Percentiles rank a stretch among this genome's conserved stretches.
Evolutionary conservation across 108 stramenopile genomes (phyloP).

Genomic region (Stephanodiscus triporus): DNA sequence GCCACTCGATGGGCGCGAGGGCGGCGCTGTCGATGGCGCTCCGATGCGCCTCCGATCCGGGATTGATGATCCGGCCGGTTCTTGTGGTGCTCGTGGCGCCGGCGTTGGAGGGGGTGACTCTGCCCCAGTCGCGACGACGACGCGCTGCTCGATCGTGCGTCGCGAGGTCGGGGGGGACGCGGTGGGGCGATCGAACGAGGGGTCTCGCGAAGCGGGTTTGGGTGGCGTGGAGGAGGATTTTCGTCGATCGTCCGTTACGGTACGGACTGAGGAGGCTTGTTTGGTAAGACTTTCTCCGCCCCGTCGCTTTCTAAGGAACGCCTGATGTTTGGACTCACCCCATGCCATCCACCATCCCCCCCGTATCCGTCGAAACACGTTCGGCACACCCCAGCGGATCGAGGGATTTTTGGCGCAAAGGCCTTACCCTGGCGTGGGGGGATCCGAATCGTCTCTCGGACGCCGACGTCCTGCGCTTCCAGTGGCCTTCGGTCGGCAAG

Average conservation of each 20-base stretch:
- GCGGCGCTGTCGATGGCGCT: slow-evolving; percentile 70
- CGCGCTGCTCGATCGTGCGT: background rate
- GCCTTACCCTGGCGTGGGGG: slow-evolving; percentile 68
- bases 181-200: background rate
- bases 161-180: background rate
- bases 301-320: too few relatives aligned
- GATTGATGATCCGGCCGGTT: slow-evolving; percentile 14
- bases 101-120: slow-evolving; percentile 55
- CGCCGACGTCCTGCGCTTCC: slow-evolving; percentile 73
- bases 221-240: slow-evolving; percentile 30
- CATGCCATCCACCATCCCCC: too few relatives aligned
- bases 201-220: slow-evolving; percentile 1
- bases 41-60: slow-evolving; percentile 26
- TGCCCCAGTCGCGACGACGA: slow-evolving; percentile 1
- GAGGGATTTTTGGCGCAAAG: slow-evolving; percentile 66
- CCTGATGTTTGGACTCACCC: too few relatives aligned
- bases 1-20: slow-evolving; percentile 80
- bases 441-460: slow-evolving; percentile 57
- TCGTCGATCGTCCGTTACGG: slow-evolving; percentile 43
- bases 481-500: slow-evolving; percentile 82
- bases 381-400: slow-evolving; percentile 13
- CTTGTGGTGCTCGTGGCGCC: slow-evolving; percentile 75
- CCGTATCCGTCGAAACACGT: too few relatives aligned
- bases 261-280: slow-evolving; percentile 73
- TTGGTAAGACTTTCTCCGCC: slow-evolving; percentile 30